Percentiles rank a stretch among this genome's conserved stretches.
Conservation (phyloP, 768 basidiomycete species). For the Leccinum aurantiacum region DNA sequence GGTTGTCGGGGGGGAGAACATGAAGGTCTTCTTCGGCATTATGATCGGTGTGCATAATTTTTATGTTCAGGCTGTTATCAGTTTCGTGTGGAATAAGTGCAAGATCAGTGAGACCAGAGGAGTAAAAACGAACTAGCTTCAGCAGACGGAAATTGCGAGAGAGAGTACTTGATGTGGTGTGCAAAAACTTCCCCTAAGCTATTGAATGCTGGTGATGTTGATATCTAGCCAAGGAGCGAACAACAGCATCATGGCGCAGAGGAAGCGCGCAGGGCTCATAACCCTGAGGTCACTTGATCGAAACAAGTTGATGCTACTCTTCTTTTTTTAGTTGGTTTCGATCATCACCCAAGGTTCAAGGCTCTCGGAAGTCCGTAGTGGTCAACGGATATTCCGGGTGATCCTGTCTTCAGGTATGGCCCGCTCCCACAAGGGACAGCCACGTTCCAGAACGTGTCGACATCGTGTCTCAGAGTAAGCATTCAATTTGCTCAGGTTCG, state of each 20-base stretch:
- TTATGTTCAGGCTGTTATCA: background rate
- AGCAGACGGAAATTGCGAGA: background rate
- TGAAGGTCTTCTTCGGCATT: background rate
- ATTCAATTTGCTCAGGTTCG: background rate
- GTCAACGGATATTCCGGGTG: background rate
- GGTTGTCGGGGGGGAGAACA: conserved; percentile 43
- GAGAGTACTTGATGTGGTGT: background rate
- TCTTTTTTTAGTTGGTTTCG: background rate
- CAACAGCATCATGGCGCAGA: conserved; percentile 46
- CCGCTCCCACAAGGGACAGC: background rate
- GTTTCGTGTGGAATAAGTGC: background rate
- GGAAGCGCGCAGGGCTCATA: conserved; percentile 51
- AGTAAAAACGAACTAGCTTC: background rate
- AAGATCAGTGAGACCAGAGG: background rate
- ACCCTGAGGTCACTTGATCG: conserved; percentile 51
- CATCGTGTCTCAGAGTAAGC: background rate
- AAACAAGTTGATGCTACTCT: conserved; percentile 43
- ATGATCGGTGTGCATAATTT: conserved; percentile 3
- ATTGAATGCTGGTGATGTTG: background rate
- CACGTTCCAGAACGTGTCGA: background rate
- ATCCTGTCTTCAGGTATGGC: background rate
- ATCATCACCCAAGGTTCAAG: no score
- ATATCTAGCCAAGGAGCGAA: no score
- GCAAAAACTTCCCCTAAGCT: no score
- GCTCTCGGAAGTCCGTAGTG: background rate